Percentiles rank a stretch among this genome's conserved stretches.
Conservation (phyloP, 78 protist genomes). For the Isochrysis galbana region DNA sequence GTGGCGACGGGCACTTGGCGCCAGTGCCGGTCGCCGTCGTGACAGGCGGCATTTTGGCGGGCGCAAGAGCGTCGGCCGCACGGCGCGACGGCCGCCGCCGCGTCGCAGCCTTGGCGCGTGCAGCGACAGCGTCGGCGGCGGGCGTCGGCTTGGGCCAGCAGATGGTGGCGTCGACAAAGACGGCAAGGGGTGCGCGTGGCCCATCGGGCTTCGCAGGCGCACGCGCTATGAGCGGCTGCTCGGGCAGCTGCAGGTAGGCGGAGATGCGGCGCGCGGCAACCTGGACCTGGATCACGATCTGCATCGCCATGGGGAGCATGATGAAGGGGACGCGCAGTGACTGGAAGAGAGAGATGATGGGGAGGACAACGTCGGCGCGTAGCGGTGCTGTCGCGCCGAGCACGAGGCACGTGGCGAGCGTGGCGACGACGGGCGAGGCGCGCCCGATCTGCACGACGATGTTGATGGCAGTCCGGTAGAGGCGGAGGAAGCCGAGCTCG, state of each 20-base stretch:
- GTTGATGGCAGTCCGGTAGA: background rate
- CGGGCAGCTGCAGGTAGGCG: background rate
- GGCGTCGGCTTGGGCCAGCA: background rate
- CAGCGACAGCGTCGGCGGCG: background rate
- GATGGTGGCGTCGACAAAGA: background rate
- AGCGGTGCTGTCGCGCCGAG: background rate
- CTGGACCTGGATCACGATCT: background rate
- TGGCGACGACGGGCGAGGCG: conserved; percentile 6
- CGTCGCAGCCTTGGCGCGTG: background rate
- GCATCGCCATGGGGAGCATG: conserved; percentile 7
- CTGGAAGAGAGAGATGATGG: conserved; percentile 7
- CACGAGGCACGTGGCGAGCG: background rate
- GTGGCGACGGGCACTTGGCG: background rate
- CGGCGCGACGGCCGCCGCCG: background rate
- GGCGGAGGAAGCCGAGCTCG: background rate
- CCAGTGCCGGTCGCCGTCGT: background rate
- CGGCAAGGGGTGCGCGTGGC: background rate
- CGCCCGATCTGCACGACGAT: conserved; percentile 5
- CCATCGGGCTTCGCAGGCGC: background rate
- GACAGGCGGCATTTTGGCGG: background rate
- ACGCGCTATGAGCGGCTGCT: background rate
- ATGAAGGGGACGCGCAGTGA: conserved; percentile 15
- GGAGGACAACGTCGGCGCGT: background rate
- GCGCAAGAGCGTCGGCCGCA: background rate
- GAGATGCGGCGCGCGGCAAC: background rate